Percentiles rank a stretch among this genome's conserved stretches.
These are phyloP conservation scores for Candida alai DNA, from an alignment of 805 yeast genomes.

Conservation along the genomic window DNA sequence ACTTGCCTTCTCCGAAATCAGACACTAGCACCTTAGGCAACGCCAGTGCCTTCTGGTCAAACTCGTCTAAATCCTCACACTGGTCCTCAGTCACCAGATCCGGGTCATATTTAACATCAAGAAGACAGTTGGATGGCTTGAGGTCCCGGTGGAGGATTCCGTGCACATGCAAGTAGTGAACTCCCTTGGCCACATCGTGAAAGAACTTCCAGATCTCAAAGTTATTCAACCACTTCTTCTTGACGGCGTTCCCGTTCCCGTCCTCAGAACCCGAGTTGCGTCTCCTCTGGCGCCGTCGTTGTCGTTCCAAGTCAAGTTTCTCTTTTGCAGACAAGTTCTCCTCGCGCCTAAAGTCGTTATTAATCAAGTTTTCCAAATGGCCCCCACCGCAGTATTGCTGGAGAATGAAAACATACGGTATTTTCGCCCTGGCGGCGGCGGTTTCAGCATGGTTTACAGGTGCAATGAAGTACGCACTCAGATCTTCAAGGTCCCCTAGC, in stretches of 20 bases:
- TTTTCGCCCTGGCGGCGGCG: constrained; percentile 13
- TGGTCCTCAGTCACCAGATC: background rate
- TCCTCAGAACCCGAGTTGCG: background rate
- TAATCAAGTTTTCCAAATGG: constrained; percentile 63
- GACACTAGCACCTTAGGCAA: constrained; percentile 76
- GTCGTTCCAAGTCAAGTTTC: constrained; percentile 23
- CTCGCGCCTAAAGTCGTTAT: constrained; percentile 20
- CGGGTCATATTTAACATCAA: constrained; percentile 35
- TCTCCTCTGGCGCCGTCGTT: constrained; percentile 14
- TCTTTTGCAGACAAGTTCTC: constrained; percentile 23
- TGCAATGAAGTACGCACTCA: constrained; percentile 22
- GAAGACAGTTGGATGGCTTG: constrained; percentile 83
- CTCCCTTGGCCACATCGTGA: constrained; percentile 65
- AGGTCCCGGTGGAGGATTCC: constrained; percentile 85
- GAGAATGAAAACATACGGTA: constrained; percentile 74
- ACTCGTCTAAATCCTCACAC: constrained; percentile 8
- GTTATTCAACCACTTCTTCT: constrained; percentile 39
- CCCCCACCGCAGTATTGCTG: constrained; percentile 92
- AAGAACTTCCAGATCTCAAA: constrained; percentile 67
- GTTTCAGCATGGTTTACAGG: constrained; percentile 5
- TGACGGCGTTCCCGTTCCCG: background rate
- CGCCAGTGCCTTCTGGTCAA: constrained; percentile 15
- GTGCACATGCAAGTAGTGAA: constrained; percentile 63
- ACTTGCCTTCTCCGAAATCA: constrained; percentile 86
- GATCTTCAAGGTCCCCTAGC: constrained; percentile 53